A percentile compares a stretch with the other conserved stretches of the same genome.
Conservation (phyloP, 139 green algal genomes). For the Astrephomene gubernaculifera region DNA sequence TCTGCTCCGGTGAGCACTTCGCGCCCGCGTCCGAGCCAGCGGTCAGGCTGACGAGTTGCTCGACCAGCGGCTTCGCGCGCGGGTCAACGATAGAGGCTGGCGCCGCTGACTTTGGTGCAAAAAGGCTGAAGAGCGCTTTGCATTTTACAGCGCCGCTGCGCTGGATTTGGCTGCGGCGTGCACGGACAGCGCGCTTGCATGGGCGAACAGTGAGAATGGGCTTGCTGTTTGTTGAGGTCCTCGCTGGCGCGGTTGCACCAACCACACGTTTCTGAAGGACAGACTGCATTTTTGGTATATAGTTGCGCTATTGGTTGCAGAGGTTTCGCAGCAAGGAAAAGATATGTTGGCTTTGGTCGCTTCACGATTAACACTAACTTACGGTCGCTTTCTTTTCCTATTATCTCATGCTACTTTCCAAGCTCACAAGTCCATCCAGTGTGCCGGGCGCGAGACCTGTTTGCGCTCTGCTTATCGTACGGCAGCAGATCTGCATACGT, state of each 20-base stretch:
- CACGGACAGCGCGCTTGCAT: background rate
- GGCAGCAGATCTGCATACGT: too few species aligned
- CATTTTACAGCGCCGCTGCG: slow-evolving; percentile 2
- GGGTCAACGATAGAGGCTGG: slow-evolving; percentile 3
- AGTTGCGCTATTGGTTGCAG: background rate
- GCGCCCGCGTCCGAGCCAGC: slow-evolving; percentile 26
- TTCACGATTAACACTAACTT: too few species aligned
- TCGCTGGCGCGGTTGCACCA: background rate
- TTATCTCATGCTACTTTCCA: too few species aligned
- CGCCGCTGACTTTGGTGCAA: slow-evolving; percentile 52
- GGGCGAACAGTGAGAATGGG: background rate
- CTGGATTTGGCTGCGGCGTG: background rate
- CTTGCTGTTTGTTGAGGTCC: background rate
- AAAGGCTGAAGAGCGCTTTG: slow-evolving; percentile 54
- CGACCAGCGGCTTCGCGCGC: slow-evolving; percentile 43
- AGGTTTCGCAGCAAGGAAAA: too few species aligned
- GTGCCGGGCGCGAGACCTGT: too few species aligned
- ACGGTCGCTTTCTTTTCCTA: too few species aligned
- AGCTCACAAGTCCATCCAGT: too few species aligned
- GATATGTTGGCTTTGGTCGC: too few species aligned
- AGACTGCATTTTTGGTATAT: slow-evolving; percentile 17
- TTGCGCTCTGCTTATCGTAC: too few species aligned
- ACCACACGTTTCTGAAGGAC: background rate
- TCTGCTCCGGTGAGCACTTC: slow-evolving; percentile 3
- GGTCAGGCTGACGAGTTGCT: slow-evolving; percentile 51